phyloP scores from a whole-genome alignment of 441 rosid genomes.

The Euphorbia corollata region DNA sequence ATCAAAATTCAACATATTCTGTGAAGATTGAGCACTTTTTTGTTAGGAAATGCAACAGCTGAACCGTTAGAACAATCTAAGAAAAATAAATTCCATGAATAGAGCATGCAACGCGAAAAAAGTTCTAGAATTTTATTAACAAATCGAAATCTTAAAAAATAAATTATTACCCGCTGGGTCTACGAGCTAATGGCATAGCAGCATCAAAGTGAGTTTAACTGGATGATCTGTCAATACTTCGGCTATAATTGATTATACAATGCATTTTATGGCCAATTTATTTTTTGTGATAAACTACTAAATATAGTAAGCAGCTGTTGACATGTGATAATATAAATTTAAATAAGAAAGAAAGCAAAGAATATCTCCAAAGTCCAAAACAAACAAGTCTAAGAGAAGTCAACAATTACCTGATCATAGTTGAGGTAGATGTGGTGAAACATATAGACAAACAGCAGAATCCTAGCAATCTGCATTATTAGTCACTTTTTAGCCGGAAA shows the following conservation, averaged over 20 bases:
- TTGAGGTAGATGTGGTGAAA: slow-evolving; percentile 42
- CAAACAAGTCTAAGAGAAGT: neutral
- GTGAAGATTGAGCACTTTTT: no score
- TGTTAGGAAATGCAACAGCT: no score
- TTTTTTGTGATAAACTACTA: neutral
- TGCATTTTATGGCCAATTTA: neutral
- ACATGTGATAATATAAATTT: neutral
- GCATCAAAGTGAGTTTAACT: neutral
- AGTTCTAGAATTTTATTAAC: no score
- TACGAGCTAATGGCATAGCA: neutral
- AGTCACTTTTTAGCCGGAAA: neutral
- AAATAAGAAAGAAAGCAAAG: neutral
- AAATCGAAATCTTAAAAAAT: no score
- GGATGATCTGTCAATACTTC: neutral
- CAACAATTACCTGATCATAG: slow-evolving; percentile 33
- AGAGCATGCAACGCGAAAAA: no score
- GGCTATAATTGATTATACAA: neutral
- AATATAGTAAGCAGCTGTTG: neutral
- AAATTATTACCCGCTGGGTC: neutral
- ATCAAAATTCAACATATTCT: no score
- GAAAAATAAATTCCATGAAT: no score
- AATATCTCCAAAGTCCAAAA: neutral
- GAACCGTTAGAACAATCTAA: no score
- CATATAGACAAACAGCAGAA: slow-evolving; percentile 36
- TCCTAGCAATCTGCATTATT: slow-evolving; percentile 36